These are phyloP conservation scores for Ganoderma lingzhi DNA, from an alignment of 1,284 basidiomycete genomes.

Conservation along the genomic window DNA sequence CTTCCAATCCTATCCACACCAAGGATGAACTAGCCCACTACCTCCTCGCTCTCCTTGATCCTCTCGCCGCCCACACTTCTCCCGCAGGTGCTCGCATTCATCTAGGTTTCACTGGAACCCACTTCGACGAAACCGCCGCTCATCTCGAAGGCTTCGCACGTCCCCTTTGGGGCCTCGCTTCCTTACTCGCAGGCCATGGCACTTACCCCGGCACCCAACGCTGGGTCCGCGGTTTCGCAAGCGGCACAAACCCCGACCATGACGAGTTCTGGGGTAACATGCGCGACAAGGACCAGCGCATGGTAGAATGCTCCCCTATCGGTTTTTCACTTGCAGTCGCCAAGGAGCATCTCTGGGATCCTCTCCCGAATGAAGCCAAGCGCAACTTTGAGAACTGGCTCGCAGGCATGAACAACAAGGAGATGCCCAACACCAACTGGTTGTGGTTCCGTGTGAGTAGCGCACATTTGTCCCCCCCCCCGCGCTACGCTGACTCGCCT, in stretches of 20 bases:
- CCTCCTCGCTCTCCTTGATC: slow-evolving; percentile 67
- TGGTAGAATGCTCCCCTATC: slow-evolving; percentile 85
- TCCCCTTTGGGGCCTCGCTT: slow-evolving; percentile 79
- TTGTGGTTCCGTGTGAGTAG: slow-evolving; percentile 76
- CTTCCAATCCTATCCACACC: slow-evolving; percentile 65
- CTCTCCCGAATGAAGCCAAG: slow-evolving; percentile 61
- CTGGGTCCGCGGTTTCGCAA: slow-evolving; percentile 73
- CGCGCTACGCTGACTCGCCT: background rate
- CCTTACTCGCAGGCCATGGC: slow-evolving; percentile 70
- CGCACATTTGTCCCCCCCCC: background rate
- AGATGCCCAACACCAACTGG: slow-evolving; percentile 82
- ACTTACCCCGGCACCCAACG: slow-evolving; percentile 61
- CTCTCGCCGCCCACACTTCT: slow-evolving; percentile 73
- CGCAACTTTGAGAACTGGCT: slow-evolving; percentile 72
- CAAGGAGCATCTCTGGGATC: slow-evolving; percentile 71
- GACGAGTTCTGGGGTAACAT: slow-evolving; percentile 82
- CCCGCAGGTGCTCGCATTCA: slow-evolving; percentile 77
- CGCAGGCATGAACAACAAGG: slow-evolving; percentile 79
- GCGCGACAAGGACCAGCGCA: slow-evolving; percentile 79
- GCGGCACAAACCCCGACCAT: slow-evolving; percentile 69
- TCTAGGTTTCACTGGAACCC: slow-evolving; percentile 76
- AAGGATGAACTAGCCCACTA: slow-evolving; percentile 65
- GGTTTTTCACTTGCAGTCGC: slow-evolving; percentile 77
- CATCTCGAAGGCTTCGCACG: slow-evolving; percentile 81
- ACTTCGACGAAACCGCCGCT: slow-evolving; percentile 78